A percentile compares a stretch with the other conserved stretches of the same genome.
These are phyloP conservation scores for Paramecium biaurelia DNA, from an alignment of 73 alveolate species.

Conservation along the genomic window DNA sequence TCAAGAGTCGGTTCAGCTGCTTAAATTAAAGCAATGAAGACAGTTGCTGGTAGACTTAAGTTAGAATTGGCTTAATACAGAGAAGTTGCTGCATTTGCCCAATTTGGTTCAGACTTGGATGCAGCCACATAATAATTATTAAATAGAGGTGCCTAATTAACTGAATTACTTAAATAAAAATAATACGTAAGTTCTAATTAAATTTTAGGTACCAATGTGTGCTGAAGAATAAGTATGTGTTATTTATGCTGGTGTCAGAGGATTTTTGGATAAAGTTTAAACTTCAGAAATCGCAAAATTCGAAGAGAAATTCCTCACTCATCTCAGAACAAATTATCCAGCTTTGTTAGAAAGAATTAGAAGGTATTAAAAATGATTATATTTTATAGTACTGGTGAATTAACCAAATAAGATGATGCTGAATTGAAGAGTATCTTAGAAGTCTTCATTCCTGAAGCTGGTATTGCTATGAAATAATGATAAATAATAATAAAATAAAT, in stretches of 20 bases:
- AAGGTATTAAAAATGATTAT: neutral
- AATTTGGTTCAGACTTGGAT: slow-evolving; percentile 96
- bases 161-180: slow-evolving; percentile 93
- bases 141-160: slow-evolving; percentile 92
- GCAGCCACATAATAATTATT: slow-evolving; percentile 95
- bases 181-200: slow-evolving; percentile 69
- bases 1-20: slow-evolving; percentile 98
- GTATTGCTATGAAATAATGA: slow-evolving; percentile 56
- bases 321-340: slow-evolving; percentile 76
- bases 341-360: slow-evolving; percentile 79
- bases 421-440: slow-evolving; percentile 75
- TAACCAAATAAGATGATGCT: slow-evolving; percentile 66
- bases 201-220: slow-evolving; percentile 72
- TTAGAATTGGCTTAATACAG: slow-evolving; percentile 95
- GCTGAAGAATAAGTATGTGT: slow-evolving; percentile 96
- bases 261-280: slow-evolving; percentile 88
- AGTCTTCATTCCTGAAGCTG: slow-evolving; percentile 81
- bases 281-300: slow-evolving; percentile 86
- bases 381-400: neutral
- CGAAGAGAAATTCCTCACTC: slow-evolving; percentile 79
- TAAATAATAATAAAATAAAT: neutral
- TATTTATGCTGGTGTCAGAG: slow-evolving; percentile 96
- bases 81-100: slow-evolving; percentile 99
- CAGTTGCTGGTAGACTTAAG: slow-evolving; percentile 95
- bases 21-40: slow-evolving; percentile 96